These are phyloP conservation scores for Nothophoma quercina DNA, from an alignment of 2,329 filamentous ascomycete genomes.

Conservation along the genomic window DNA sequence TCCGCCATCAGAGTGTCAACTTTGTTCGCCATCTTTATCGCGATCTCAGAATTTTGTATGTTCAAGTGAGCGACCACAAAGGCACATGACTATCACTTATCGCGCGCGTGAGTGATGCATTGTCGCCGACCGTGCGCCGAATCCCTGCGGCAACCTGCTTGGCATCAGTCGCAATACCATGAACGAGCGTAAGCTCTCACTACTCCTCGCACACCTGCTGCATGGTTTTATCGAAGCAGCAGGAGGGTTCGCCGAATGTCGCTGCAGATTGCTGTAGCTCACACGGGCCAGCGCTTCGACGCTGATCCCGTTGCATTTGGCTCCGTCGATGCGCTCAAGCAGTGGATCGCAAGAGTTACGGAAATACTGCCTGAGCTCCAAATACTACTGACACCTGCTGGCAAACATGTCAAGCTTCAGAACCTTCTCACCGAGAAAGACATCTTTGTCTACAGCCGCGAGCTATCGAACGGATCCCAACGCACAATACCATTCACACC, in stretches of 20 bases:
- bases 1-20: slow-evolving; percentile 35
- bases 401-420: slow-evolving; percentile 83
- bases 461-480: slow-evolving; percentile 53
- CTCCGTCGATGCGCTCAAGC: slow-evolving; percentile 83
- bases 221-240: slow-evolving; percentile 27
- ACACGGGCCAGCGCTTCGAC: slow-evolving; percentile 86
- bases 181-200: slow-evolving; percentile 17
- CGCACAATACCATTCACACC: slow-evolving; percentile 61
- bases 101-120: slow-evolving; percentile 30
- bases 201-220: slow-evolving; percentile 25
- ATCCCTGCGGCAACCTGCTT: slow-evolving; percentile 40
- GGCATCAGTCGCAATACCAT: slow-evolving; percentile 32
- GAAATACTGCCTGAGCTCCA: slow-evolving; percentile 79
- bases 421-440: slow-evolving; percentile 84
- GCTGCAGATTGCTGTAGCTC: slow-evolving; percentile 88
- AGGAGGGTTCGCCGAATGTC: slow-evolving; percentile 69
- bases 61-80: not conserved
- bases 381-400: slow-evolving; percentile 84
- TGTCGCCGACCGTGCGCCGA: slow-evolving; percentile 32
- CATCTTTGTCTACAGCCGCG: slow-evolving; percentile 90
- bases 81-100: slow-evolving; percentile 19
- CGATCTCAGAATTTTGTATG: not conserved
- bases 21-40: slow-evolving; percentile 31
- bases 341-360: slow-evolving; percentile 78
- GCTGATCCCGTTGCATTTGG: slow-evolving; percentile 78